Evolutionary conservation across 208 protist species (phyloP), one percentile per base, ranked within the genome.

Genomic region (Leishmania gerbilli): DNA sequence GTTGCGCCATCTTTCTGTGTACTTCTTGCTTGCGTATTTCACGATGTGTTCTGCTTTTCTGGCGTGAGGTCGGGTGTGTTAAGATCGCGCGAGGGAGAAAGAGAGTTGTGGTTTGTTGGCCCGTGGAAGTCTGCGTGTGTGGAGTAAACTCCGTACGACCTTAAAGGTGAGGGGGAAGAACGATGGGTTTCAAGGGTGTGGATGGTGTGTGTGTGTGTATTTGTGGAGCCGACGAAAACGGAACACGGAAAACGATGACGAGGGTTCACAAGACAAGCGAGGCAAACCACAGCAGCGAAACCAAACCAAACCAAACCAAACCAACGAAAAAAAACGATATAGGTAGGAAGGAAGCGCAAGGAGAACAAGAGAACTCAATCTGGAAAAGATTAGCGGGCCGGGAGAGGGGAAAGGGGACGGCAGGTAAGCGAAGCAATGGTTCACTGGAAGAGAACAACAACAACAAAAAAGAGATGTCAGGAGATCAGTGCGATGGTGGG

Each of bases 1-100:
- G 74, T 27, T 87, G 82, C 31, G 85, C 85, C 80, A 87, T 88
- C n/a, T 53, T 42, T 55, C 55, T 34, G 55, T 47, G 34, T 5
- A 45, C 37, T 42, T 67, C 2, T 19, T 19, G 24, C 5, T 3
- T 19, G 60, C 37, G 11, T 37, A 67, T 4, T 37, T 19, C 60
- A 67, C n/a, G n/a, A 67, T 31, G n/a, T 1, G 24, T 11, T 31
- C 60, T 11, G n/a, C n/a, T 37, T 19, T 5, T 31, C n/a, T 37
- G 24, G n/a, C 60, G 21, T 21, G 60, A 6, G 60, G 9, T 37
- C 60, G n/a, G 15, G 15, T 31, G 56, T 11, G 56, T n/a, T 62
- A 62, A 3, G 24, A 31, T n/a, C 24, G n/a, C 58, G 58, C 4
- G 58, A 6, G 7, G 15, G 0, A 24, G 58, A 24, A 27, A 13